Conservation (phyloP, 176 grass and related monocot species). For the Panicum miliaceum region DNA sequence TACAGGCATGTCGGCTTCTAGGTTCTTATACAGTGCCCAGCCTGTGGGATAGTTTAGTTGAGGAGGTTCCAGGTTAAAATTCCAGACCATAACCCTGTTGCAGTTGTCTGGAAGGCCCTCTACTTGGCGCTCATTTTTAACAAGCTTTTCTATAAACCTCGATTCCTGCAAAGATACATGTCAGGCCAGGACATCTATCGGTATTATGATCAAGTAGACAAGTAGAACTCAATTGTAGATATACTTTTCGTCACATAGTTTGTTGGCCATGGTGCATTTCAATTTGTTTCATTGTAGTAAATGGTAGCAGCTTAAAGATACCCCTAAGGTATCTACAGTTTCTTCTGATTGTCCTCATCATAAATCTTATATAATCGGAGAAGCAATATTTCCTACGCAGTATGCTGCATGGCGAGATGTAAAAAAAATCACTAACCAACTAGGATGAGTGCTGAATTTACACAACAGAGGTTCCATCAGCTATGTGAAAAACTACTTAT, state of each 20-base stretch:
- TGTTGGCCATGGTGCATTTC: background rate
- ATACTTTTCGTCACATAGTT: slow-evolving; percentile 13
- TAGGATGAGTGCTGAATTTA: background rate
- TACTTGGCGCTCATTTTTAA: slow-evolving; percentile 84
- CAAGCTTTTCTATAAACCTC: slow-evolving; percentile 80
- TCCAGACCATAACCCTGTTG: slow-evolving; percentile 85
- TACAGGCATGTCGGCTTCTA: slow-evolving; percentile 56
- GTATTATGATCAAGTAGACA: background rate
- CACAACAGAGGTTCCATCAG: slow-evolving; percentile 4
- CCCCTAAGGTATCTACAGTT: background rate
- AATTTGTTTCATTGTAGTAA: slow-evolving; percentile 24
- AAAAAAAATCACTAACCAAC: background rate
- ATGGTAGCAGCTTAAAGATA: slow-evolving; percentile 15
- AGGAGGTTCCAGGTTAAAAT: slow-evolving; percentile 65
- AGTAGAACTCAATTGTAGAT: background rate
- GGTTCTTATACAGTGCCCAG: slow-evolving; percentile 72
- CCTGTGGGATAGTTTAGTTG: slow-evolving; percentile 57
- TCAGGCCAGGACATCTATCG: slow-evolving; percentile 16
- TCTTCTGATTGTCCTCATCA: slow-evolving; percentile 6
- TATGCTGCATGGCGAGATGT: slow-evolving; percentile 20
- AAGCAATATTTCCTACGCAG: background rate
- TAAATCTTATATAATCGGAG: background rate
- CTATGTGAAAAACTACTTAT: background rate
- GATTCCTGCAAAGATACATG: slow-evolving; percentile 67
- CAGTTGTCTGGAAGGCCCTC: slow-evolving; percentile 88